Evolutionary conservation across 306 rosid genomes (phyloP).

Genomic region (peach (Prunus persica)): DNA sequence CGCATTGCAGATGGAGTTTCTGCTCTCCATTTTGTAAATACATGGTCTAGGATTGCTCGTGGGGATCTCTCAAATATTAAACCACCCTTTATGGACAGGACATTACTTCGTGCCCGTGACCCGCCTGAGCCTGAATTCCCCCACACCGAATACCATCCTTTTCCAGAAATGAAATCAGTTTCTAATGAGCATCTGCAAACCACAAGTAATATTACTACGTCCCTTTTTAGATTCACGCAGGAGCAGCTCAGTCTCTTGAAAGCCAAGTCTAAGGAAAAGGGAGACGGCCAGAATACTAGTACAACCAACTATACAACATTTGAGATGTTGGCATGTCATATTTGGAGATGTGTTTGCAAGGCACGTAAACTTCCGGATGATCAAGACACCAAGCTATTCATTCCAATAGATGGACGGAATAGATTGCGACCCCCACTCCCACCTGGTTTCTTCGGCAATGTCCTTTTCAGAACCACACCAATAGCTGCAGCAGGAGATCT

Average conservation of each 20-base stretch:
- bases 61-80: neutral
- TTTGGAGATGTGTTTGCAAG: neutral
- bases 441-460: neutral
- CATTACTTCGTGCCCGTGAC: neutral
- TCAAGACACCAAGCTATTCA: neutral
- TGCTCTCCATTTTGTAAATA: neutral
- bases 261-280: neutral
- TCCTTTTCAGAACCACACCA: neutral
- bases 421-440: neutral
- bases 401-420: neutral
- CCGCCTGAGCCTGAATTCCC: neutral
- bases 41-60: neutral
- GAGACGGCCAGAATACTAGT: neutral
- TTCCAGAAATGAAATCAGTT: no score
- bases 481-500: no score
- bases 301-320: neutral
- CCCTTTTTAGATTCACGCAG: neutral
- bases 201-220: no score
- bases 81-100: neutral
- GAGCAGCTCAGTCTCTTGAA: neutral
- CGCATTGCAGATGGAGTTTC: neutral
- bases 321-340: neutral
- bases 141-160: neutral
- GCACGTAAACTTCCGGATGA: neutral
- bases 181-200: no score